phyloP scores from a whole-genome alignment of 2,329 filamentous ascomycete species.

The Cercospora sojina region DNA sequence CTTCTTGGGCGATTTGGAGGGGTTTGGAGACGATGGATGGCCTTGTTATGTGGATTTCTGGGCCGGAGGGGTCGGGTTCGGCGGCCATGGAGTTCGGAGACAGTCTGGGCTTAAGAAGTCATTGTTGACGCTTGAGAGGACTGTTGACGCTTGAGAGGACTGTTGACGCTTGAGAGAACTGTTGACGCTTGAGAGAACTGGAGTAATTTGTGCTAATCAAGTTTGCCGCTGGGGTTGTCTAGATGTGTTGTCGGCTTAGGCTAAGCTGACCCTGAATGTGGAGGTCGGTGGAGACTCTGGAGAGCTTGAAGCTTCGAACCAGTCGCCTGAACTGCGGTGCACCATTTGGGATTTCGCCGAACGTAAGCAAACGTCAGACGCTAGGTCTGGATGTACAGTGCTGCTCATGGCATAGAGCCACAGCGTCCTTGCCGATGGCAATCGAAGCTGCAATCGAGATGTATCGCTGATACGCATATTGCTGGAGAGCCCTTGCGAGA shows the following conservation, averaged over 20 bases:
- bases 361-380: background rate
- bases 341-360: background rate
- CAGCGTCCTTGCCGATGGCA: background rate
- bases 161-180: background rate
- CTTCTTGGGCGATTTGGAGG: conserved; percentile 7
- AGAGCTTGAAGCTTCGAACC: conserved; percentile 9
- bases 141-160: background rate
- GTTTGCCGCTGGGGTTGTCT: background rate
- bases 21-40: background rate
- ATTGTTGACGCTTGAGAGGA: background rate
- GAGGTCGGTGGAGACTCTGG: conserved; percentile 9
- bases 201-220: background rate
- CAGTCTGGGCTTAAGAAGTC: background rate
- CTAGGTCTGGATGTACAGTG: background rate
- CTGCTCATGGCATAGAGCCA: background rate
- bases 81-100: background rate
- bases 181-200: background rate
- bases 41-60: conserved; percentile 3
- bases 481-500: background rate
- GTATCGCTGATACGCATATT: background rate
- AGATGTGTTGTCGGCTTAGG: conserved; percentile 3
- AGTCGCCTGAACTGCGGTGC: conserved; percentile 5
- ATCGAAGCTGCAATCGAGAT: background rate
- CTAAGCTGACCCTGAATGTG: conserved; percentile 1
- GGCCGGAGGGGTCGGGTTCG: background rate